Conservation (phyloP, 148 eudicot genomes). For the Spergularia bocconei region DNA sequence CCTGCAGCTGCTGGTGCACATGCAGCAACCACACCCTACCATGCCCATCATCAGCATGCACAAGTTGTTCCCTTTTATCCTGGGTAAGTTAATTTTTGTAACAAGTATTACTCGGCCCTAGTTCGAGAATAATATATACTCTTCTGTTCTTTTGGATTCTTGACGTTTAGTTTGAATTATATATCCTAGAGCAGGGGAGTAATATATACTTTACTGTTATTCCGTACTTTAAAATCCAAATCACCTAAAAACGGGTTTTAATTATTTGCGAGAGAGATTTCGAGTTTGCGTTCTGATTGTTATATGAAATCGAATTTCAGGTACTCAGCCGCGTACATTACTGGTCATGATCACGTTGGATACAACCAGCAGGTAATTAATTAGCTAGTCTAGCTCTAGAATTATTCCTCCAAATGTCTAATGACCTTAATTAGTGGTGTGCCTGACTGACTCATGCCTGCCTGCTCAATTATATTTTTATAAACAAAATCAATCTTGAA, state of each 20-base stretch:
- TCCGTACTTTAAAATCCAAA: too few relatives aligned
- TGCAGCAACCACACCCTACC: slow-evolving; percentile 38
- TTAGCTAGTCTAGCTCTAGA: slow-evolving; percentile 36
- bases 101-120: too few relatives aligned
- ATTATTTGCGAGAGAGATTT: too few relatives aligned
- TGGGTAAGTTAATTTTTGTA: slow-evolving; percentile 37
- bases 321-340: slow-evolving; percentile 54
- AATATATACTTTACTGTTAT: too few relatives aligned
- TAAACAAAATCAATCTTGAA: too few relatives aligned
- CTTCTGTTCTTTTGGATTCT: too few relatives aligned
- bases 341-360: slow-evolving; percentile 52
- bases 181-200: too few relatives aligned
- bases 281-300: not conserved
- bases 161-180: too few relatives aligned
- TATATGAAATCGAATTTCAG: slow-evolving; percentile 25
- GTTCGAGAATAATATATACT: too few relatives aligned
- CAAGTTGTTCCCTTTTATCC: slow-evolving; percentile 56
- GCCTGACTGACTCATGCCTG: not conserved
- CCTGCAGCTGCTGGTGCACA: slow-evolving; percentile 39
- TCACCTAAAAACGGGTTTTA: too few relatives aligned
- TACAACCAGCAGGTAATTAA: slow-evolving; percentile 38
- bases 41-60: slow-evolving; percentile 44
- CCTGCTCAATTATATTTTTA: too few relatives aligned
- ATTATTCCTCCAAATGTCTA: not conserved
- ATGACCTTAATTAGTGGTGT: not conserved